These are phyloP conservation scores for Pythium myriotylum DNA, from an alignment of 352 stramenopile species.

Conservation along the genomic window DNA sequence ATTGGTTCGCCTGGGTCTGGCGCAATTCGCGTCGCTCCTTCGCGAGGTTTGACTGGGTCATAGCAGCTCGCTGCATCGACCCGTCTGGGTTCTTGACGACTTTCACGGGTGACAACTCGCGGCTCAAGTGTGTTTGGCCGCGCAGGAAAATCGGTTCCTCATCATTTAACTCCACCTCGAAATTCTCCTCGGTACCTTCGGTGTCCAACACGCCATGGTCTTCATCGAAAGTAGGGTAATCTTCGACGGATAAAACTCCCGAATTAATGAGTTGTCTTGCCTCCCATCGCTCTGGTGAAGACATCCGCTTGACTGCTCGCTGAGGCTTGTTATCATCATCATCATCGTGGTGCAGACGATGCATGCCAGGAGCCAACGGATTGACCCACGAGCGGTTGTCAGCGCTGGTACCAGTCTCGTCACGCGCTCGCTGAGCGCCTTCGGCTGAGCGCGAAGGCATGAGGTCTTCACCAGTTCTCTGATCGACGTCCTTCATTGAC, in stretches of 20 bases:
- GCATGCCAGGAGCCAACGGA: constrained; percentile 84
- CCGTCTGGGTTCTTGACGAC: constrained; percentile 99
- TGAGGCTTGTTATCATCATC: constrained; percentile 78
- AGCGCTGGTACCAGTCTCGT: constrained; percentile 41
- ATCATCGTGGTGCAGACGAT: constrained; percentile 50
- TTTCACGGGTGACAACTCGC: constrained; percentile 94
- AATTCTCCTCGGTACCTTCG: constrained; percentile 85
- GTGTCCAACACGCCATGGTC: constrained; percentile 90
- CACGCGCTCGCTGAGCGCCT: constrained; percentile 51
- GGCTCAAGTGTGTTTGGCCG: constrained; percentile 92
- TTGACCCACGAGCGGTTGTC: constrained; percentile 86
- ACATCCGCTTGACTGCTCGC: constrained; percentile 88
- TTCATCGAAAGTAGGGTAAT: constrained; percentile 98
- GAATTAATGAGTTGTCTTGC: constrained; percentile 97
- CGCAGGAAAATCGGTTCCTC: constrained; percentile 96
- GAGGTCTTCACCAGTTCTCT: constrained; percentile 93
- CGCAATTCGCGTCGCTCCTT: constrained; percentile 98
- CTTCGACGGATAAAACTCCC: constrained; percentile 96
- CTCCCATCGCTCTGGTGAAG: constrained; percentile 97
- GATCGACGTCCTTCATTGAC: constrained; percentile 97
- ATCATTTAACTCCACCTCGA: constrained; percentile 97
- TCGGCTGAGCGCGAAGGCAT: constrained; percentile 90
- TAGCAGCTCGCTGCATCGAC: constrained; percentile 95
- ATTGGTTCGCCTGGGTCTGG: constrained; percentile 96
- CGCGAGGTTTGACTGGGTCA: constrained; percentile 95